Evolutionary conservation across 2,329 filamentous ascomycete species (phyloP).

Genomic region (Xylariales sp.): DNA sequence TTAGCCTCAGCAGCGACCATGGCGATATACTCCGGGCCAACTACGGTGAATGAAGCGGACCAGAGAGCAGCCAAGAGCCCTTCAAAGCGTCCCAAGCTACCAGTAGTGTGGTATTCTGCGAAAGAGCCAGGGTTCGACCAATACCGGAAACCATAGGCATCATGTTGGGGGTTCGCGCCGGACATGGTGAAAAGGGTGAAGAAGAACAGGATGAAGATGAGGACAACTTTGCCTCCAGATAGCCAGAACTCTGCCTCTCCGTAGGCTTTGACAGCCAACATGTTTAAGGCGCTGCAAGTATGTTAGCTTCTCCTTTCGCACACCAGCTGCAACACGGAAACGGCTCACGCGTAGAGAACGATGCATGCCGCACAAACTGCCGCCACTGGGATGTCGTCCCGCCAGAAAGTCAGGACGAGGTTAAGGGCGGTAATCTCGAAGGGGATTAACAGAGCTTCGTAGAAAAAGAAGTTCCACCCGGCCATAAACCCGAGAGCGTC

Average conservation of each 20-base stretch:
- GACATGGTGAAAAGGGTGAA: constrained; percentile 40
- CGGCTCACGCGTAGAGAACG: constrained; percentile 27
- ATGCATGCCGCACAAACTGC: constrained; percentile 35
- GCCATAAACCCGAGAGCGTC: constrained; percentile 54
- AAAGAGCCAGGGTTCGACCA: constrained; percentile 50
- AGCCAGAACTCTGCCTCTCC: constrained; percentile 43
- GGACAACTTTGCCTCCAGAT: constrained; percentile 34
- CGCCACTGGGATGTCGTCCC: constrained; percentile 35
- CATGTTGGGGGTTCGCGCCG: constrained; percentile 37
- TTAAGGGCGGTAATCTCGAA: constrained; percentile 31
- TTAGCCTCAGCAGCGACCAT: constrained; percentile 45
- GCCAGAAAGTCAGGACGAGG: constrained; percentile 38
- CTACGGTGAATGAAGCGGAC: constrained; percentile 51
- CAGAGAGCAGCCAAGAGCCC: constrained; percentile 55
- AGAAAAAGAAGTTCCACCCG: constrained; percentile 34
- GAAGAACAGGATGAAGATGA: constrained; percentile 25
- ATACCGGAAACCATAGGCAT: constrained; percentile 29
- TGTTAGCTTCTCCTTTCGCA: neutral
- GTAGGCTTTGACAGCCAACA: constrained; percentile 36
- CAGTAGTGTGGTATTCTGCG: constrained; percentile 41
- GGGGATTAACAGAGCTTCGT: constrained; percentile 29
- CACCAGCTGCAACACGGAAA: neutral
- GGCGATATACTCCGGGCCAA: constrained; percentile 54
- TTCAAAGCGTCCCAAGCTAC: constrained; percentile 52
- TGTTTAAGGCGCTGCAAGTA: constrained; percentile 28